These are phyloP conservation scores for Pisolithus sp. DNA, from an alignment of 768 basidiomycete genomes.

Conservation along the genomic window DNA sequence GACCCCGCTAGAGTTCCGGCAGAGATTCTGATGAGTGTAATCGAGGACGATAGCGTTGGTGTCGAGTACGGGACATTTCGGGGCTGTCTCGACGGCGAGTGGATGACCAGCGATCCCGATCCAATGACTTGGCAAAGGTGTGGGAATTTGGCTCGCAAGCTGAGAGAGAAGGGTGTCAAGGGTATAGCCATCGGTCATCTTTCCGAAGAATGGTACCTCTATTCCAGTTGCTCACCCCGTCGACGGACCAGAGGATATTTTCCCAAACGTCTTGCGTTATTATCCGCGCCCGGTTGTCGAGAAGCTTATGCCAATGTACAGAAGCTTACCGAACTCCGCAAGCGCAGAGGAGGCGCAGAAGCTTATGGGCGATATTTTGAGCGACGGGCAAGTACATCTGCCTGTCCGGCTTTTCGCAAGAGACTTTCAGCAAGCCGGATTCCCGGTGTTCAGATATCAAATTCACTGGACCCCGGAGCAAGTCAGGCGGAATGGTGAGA, in stretches of 20 bases:
- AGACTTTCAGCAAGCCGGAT: constrained; percentile 49
- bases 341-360: constrained; percentile 36
- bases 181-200: constrained; percentile 64
- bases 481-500: constrained; percentile 45
- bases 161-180: constrained; percentile 51
- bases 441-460: constrained; percentile 62
- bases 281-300: constrained; percentile 45
- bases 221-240: constrained; percentile 66
- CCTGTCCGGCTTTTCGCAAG: constrained; percentile 57
- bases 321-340: constrained; percentile 34
- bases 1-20: constrained; percentile 45
- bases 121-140: constrained; percentile 65
- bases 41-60: constrained; percentile 53
- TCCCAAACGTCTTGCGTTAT: constrained; percentile 54
- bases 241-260: constrained; percentile 40
- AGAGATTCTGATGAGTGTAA: constrained; percentile 45
- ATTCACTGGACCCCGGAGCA: constrained; percentile 68
- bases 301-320: constrained; percentile 41
- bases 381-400: constrained; percentile 60
- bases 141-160: constrained; percentile 49
- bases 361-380: constrained; percentile 54
- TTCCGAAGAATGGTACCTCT: constrained; percentile 73
- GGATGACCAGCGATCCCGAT: constrained; percentile 48
- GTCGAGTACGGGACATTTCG: constrained; percentile 58
- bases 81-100: constrained; percentile 53